Percentiles rank a stretch among this genome's conserved stretches.
Evolutionary conservation across 2,329 filamentous ascomycete species (phyloP).

Genomic region (Fusarium drepaniforme): DNA sequence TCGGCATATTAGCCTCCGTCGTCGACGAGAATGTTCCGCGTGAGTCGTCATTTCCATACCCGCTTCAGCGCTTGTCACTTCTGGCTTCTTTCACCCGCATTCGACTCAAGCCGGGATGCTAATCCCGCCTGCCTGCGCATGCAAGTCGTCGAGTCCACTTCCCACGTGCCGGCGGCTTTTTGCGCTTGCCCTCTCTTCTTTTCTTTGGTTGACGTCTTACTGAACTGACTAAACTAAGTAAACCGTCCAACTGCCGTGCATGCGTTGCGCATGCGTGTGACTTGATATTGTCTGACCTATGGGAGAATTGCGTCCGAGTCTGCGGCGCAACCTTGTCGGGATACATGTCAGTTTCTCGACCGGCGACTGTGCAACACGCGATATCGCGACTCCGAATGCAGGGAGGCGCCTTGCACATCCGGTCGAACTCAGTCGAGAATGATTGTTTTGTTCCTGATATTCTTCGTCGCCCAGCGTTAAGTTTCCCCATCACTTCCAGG

Average conservation of each 20-base stretch:
- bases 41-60: constrained; percentile 1
- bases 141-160: background rate
- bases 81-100: constrained; percentile 17
- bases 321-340: background rate
- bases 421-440: background rate
- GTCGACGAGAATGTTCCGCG: constrained; percentile 5
- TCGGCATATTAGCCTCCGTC: constrained; percentile 4
- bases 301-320: constrained; percentile 18
- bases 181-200: background rate
- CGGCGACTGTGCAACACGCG: constrained; percentile 3
- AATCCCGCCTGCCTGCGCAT: background rate
- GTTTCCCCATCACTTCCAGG: constrained; percentile 5
- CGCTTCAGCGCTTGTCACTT: constrained; percentile 8
- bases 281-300: constrained; percentile 5
- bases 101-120: background rate
- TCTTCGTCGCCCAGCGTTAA: background rate
- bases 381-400: background rate
- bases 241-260: constrained; percentile 5
- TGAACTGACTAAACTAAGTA: background rate
- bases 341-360: constrained; percentile 2
- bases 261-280: background rate
- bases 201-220: background rate
- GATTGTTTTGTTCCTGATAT: constrained; percentile 7
- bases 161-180: constrained; percentile 15
- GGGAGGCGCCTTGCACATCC: constrained; percentile 6